phyloP scores from a whole-genome alignment of 1,139 yeast genomes.

The Nakaseomyces glabratus region DNA sequence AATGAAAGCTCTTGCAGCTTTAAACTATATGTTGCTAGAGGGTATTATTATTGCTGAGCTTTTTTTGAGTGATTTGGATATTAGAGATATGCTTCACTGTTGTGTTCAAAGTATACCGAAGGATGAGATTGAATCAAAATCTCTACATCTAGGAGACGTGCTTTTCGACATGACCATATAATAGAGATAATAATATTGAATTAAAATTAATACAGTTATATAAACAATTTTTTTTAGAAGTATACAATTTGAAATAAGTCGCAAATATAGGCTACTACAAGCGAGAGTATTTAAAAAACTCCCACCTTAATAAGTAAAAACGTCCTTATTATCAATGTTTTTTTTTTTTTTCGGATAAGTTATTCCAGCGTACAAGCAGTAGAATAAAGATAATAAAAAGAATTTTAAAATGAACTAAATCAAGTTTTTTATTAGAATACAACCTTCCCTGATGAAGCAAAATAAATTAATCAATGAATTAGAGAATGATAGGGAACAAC shows the following conservation, averaged over 20 bases:
- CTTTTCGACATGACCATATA: background rate
- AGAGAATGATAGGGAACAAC: no score
- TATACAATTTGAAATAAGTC: constrained; percentile 3
- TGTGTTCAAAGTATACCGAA: constrained; percentile 22
- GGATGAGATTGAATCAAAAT: constrained; percentile 12
- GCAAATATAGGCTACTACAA: no score
- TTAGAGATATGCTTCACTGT: constrained; percentile 19
- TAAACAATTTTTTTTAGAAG: constrained; percentile 4
- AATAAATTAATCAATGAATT: constrained; percentile 4
- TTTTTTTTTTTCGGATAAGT: no score
- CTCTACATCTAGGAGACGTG: constrained; percentile 20
- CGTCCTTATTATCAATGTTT: no score
- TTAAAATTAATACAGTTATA: constrained; percentile 6
- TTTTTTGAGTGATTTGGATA: constrained; percentile 16
- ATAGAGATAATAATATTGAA: background rate
- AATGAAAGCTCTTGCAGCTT: constrained; percentile 16
- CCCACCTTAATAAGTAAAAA: no score
- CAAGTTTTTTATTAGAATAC: constrained; percentile 6
- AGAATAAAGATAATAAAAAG: constrained; percentile 5
- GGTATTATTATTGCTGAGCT: constrained; percentile 21
- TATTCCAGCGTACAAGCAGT: no score
- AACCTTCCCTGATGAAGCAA: constrained; percentile 6
- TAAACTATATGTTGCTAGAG: constrained; percentile 21
- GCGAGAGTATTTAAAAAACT: no score
- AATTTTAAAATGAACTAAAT: constrained; percentile 4